Evolutionary conservation across 2,329 filamentous ascomycete species (phyloP).

Genomic region (Neopestalotiopsis rosae): DNA sequence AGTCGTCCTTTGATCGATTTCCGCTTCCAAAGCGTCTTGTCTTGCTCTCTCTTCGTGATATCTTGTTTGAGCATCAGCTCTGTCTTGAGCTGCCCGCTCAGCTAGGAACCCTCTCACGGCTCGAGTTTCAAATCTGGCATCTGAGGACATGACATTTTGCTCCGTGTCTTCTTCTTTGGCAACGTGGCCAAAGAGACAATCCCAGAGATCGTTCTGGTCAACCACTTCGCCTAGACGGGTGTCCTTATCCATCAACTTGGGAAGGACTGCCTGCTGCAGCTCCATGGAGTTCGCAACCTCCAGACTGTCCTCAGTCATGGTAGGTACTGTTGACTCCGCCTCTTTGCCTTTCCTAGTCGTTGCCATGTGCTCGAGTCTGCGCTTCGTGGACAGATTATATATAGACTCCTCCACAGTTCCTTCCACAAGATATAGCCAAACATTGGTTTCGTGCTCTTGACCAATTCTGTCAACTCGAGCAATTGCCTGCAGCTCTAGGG

Average conservation of each 20-base stretch:
- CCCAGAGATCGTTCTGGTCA: constrained; percentile 80
- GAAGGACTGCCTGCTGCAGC: constrained; percentile 74
- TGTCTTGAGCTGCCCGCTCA: constrained; percentile 49
- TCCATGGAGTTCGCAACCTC: constrained; percentile 87
- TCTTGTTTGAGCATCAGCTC: constrained; percentile 26
- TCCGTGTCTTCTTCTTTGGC: constrained; percentile 32
- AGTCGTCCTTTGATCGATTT: neutral
- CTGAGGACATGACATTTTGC: constrained; percentile 22
- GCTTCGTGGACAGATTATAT: constrained; percentile 81
- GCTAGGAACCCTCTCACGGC: constrained; percentile 49
- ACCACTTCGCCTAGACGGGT: constrained; percentile 81
- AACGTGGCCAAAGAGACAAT: constrained; percentile 78
- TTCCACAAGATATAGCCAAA: constrained; percentile 93
- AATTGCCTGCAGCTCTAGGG: constrained; percentile 92
- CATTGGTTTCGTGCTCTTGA: constrained; percentile 84
- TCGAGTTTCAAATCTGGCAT: constrained; percentile 37
- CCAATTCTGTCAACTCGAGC: constrained; percentile 95
- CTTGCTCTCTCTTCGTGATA: neutral
- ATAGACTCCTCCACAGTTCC: constrained; percentile 93
- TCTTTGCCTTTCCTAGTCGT: constrained; percentile 47
- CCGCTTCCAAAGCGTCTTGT: neutral
- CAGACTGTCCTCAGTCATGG: constrained; percentile 65
- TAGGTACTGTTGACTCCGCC: constrained; percentile 35
- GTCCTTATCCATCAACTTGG: constrained; percentile 72
- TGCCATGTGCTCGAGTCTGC: constrained; percentile 79